Base-by-base conservation (phyloP, 2,329 filamentous ascomycete genomes). In the Fusarium odoratissimum region DNA sequence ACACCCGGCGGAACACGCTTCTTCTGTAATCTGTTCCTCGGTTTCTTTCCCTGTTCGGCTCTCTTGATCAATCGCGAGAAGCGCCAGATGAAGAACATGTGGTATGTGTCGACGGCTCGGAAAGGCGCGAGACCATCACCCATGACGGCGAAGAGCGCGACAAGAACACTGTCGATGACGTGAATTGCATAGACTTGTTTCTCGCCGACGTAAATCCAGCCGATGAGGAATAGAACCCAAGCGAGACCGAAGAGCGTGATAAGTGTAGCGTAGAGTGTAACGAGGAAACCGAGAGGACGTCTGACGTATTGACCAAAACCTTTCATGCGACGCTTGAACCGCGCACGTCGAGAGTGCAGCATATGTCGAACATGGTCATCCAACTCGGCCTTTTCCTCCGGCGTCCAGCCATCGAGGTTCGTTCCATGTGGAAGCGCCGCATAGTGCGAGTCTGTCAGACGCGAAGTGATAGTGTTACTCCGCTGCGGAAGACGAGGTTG, bases 171-270 rank as follows among this genome's bases (percentile, higher is more conserved):
- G 81, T 93, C 91, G 72, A 93, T 92, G 54, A 93, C 82, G 68
- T 93, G 90, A 75, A 93, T 89, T 41, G 89, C 81, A 71, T 93
- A 95, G 7, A 89, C 83, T 79, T 95, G 92, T 75, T 87, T 86
- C 35, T 90, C 89, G 25, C 92, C 93, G 25, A 95, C 91, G 71
- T 94, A 95, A 78, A 96, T 93, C 94, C 94, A 97, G 52, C 91
- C 93, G 79, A 97, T 97, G 60, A 97, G 84, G 82, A 95, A 96
- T n/a, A 97, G 87, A 3, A 97, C 94, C 94, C 94, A 97, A 0
- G 93, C 93, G 17, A 95, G 86, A 77, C 94, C 94, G 75, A 97
- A 97, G 0, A 95, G 85, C 0, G 94, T 96, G 75, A 97, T 95
- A 25, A 95, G 85, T 2, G 89, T 91, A 13, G 93, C 94, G 80